phyloP scores from a whole-genome alignment of 768 basidiomycete genomes.

The Suillus sp. region DNA sequence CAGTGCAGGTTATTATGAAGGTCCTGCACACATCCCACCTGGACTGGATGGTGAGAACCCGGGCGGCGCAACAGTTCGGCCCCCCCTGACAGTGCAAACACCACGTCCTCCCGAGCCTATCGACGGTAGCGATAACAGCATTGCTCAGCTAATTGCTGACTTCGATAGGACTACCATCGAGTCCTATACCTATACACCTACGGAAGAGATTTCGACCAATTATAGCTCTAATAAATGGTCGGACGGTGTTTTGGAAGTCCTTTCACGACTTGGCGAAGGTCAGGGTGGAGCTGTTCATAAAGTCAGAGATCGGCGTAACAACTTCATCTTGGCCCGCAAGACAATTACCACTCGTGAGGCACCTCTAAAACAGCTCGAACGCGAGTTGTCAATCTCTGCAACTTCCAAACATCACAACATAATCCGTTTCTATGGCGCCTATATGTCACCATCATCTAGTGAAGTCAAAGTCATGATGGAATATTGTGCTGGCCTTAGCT shows the following conservation, averaged over 20 bases:
- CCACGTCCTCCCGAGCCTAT: constrained; percentile 30
- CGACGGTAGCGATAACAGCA: constrained; percentile 35
- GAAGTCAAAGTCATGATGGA: constrained; percentile 98
- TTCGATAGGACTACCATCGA: constrained; percentile 35
- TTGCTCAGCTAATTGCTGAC: constrained; percentile 38
- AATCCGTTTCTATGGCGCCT: constrained; percentile 90
- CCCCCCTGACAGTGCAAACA: constrained; percentile 36
- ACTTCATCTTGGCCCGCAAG: constrained; percentile 89
- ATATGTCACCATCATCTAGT: constrained; percentile 80
- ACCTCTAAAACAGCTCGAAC: constrained; percentile 87
- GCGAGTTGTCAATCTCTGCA: constrained; percentile 90
- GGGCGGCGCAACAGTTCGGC: constrained; percentile 46
- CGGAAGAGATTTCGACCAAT: constrained; percentile 35
- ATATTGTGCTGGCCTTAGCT: constrained; percentile 80
- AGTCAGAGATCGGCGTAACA: constrained; percentile 81
- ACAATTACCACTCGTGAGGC: constrained; percentile 90
- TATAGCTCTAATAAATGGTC: constrained; percentile 47
- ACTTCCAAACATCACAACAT: constrained; percentile 85
- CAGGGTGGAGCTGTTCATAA: constrained; percentile 96
- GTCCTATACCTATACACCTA: constrained; percentile 36
- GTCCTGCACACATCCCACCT: constrained; percentile 36
- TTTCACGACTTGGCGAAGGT: constrained; percentile 86
- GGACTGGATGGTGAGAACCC: constrained; percentile 39
- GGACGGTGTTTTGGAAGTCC: constrained; percentile 74
- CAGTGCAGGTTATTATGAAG: constrained; percentile 35